Base-by-base conservation (phyloP, 768 basidiomycete species). In the Ramaria rubella region DNA sequence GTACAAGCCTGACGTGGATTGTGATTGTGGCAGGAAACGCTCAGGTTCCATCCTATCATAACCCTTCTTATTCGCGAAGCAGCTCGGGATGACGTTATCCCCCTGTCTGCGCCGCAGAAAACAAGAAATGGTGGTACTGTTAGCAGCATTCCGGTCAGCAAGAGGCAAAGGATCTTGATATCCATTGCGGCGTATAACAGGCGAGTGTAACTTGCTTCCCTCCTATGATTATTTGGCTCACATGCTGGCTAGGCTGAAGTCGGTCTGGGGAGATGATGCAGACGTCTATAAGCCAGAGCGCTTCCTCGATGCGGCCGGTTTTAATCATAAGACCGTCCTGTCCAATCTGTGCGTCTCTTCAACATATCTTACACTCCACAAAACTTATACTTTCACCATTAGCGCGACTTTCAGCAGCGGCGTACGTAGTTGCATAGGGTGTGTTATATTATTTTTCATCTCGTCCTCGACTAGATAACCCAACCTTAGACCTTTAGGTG, bases 211-310 rank as follows among this genome's bases (percentile, higher is more conserved):
- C 19, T 33, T 4, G 5, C 8, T 26, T 17, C 15, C 8, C 4
- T 40, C 19, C 19, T 40, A 5, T 40, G 5, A 40, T 17, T 14
- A 6, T 8, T 36, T 17, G 15, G n/a, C 36, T 19, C n/a, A n/a
- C n/a, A n/a, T n/a, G n/a, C 15, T 38, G n/a, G n/a, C 19, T n/a
- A 53, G 30, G 40, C 65, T 67, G 31, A 36, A 65, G 17, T 58
- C 61, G 14, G 62, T 69, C 17, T 72, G 70, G 70, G 69, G 69
- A 3, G 59, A 64, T n/a, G 69, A 72, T 31, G 69, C 69, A 1
- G 57, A 67, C 31, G 51, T 56, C 38, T 70, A 63, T 61, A 66
- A 68, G 31, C 69, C 69, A 5, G 21, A 59, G 24, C 63, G 70
- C 12, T 70, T 64, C 55, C n/a, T 55, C 23, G 57, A 59, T 26